Evolutionary conservation across 148 eudicot genomes (phyloP).

Genomic region (Fagopyrum esculentum): DNA sequence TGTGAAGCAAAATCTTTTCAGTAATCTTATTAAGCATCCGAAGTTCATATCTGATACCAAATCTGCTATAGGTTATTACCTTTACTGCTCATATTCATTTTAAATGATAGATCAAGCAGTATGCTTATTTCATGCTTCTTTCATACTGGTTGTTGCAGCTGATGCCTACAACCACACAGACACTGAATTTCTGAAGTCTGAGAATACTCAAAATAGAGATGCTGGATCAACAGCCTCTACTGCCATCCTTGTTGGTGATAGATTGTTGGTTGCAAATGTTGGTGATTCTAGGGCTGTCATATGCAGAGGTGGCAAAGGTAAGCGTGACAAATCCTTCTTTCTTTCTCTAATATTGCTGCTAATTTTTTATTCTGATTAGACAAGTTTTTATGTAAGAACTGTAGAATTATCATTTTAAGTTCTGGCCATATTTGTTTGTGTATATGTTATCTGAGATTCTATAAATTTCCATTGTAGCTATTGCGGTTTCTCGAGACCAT

Average conservation of each 20-base stretch:
- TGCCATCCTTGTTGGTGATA: slow-evolving; percentile 94
- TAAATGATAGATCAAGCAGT: neutral
- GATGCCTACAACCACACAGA: slow-evolving; percentile 90
- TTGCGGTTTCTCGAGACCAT: slow-evolving; percentile 98
- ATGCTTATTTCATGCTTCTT: neutral
- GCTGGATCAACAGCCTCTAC: slow-evolving; percentile 99
- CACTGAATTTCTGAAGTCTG: slow-evolving; percentile 85
- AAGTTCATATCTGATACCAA: slow-evolving; percentile 95
- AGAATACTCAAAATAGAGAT: slow-evolving; percentile 75
- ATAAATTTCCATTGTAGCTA: slow-evolving; percentile 39
- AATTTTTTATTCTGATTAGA: neutral
- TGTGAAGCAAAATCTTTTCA: slow-evolving; percentile 87
- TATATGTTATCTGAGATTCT: neutral
- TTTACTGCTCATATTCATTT: neutral
- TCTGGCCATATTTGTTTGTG: neutral
- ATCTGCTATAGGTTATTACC: slow-evolving; percentile 73
- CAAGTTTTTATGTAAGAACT: neutral
- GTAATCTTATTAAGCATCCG: slow-evolving; percentile 84
- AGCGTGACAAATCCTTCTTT: slow-evolving; percentile 6
- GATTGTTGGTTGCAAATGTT: slow-evolving; percentile 91
- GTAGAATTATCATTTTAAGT: neutral
- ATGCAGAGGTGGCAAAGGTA: slow-evolving; percentile 86
- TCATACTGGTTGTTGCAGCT: slow-evolving; percentile 39
- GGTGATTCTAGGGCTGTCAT: slow-evolving; percentile 98
- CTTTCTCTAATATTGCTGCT: neutral